Base-by-base conservation (phyloP, 495 filamentous ascomycete genomes). In the Sabuloglossum arenarium region DNA sequence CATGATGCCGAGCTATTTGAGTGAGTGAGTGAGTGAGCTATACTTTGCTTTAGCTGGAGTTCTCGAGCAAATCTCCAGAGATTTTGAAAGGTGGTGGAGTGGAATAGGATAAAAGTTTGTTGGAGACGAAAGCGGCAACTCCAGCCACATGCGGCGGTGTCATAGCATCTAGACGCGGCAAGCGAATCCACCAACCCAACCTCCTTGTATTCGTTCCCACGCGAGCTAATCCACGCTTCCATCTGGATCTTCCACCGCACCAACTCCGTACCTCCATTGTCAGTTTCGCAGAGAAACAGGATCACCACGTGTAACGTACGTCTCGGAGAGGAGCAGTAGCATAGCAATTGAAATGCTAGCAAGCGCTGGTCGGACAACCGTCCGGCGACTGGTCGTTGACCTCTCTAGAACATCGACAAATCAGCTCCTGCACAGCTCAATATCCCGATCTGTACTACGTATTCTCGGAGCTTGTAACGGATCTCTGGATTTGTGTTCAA, bases 1-100 rank as follows among this genome's bases (percentile, higher is more conserved):
- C 85, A 89, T 89, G 70, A 70, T 82, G 76, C 75, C 76, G 73
- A 71, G 71, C 72, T 73, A 47, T 28, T 76, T 71, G 70, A 74
- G 75, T 76, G 64, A 76, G 75, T 80, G 52, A 43, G 23, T 37
- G 53, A 55, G 37, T 43, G 31, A 55, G 53, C 53, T 55, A 55
- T 55, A 51, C 47, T 51, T 43, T 43, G 16, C n/a, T 21, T 43
- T 43, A 21, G n/a, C 16, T 43, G n/a, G 39, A 21, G 12, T 1
- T 0, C 39, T 43, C 39, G 39, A 6, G 39, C 39, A 12, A 16
- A 43, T 10, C 39, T 21, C n/a, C 39, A 43, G 10, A 1, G 39
- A 43, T 16, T 16, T 43, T 19, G 39, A 32, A 32, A 32, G 39
- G 39, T 43, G 11, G 16, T 43, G 4, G n/a, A 43, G 11, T 32